These are phyloP conservation scores for Saccharomyces kudriavzevii DNA, from an alignment of 805 yeast genomes.

Conservation along the genomic window DNA sequence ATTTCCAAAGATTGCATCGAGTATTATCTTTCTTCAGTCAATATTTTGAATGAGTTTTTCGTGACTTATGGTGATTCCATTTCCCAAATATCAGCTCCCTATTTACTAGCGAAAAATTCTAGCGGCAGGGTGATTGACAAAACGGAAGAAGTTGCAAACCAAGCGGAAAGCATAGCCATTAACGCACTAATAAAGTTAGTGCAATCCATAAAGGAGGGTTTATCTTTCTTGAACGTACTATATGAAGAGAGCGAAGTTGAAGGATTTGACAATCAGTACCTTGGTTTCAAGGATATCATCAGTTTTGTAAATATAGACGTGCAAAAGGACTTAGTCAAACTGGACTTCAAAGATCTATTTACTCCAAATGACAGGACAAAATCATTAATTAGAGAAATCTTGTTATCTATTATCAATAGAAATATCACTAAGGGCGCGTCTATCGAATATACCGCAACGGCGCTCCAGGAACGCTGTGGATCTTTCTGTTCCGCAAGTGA, in stretches of 20 bases:
- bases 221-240: slow-evolving; percentile 77
- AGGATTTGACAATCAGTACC: slow-evolving; percentile 28
- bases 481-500: slow-evolving; percentile 91
- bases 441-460: slow-evolving; percentile 79
- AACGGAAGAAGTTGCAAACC: slow-evolving; percentile 57
- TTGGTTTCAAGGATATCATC: slow-evolving; percentile 57
- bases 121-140: slow-evolving; percentile 22
- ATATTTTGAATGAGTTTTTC: slow-evolving; percentile 63
- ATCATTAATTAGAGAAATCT: slow-evolving; percentile 69
- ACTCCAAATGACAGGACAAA: slow-evolving; percentile 51
- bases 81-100: slow-evolving; percentile 24
- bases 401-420: slow-evolving; percentile 81
- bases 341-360: slow-evolving; percentile 70
- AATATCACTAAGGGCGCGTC: slow-evolving; percentile 88
- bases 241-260: slow-evolving; percentile 56
- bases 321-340: slow-evolving; percentile 56
- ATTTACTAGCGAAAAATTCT: slow-evolving; percentile 45
- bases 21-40: slow-evolving; percentile 60
- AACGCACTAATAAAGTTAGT: slow-evolving; percentile 68
- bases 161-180: slow-evolving; percentile 88
- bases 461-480: slow-evolving; percentile 87
- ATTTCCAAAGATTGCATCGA: slow-evolving; percentile 43
- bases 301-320: slow-evolving; percentile 58
- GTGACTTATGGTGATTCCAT: slow-evolving; percentile 48
- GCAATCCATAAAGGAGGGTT: slow-evolving; percentile 75